Evolutionary conservation across 768 basidiomycete species (phyloP).

Genomic region (Rhodotorula sphaerocarpa): DNA sequence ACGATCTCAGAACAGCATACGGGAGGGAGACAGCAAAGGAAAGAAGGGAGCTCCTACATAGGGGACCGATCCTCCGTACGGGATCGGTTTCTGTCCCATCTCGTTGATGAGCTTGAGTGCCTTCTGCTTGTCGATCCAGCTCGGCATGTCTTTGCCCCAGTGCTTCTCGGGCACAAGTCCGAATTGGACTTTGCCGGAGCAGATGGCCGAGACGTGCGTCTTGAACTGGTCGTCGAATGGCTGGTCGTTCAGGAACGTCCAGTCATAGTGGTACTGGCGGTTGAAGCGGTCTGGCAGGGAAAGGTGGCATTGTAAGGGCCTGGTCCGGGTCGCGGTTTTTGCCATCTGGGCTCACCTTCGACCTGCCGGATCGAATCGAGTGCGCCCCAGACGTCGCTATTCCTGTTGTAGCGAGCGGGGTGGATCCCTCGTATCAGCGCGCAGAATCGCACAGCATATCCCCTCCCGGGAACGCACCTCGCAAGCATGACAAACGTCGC

Average conservation of each 20-base stretch:
- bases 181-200: conserved; percentile 33
- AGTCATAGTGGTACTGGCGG: conserved; percentile 54
- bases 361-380: conserved; percentile 8
- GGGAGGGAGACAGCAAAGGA: neutral
- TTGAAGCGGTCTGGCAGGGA: conserved; percentile 40
- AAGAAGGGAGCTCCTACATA: neutral
- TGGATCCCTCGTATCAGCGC: too few species aligned
- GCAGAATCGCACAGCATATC: too few species aligned
- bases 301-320: neutral
- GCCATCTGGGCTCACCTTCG: conserved; percentile 15
- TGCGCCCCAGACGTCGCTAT: conserved; percentile 17
- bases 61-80: conserved; percentile 11
- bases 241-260: conserved; percentile 77
- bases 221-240: conserved; percentile 63
- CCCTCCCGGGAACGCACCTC: too few species aligned
- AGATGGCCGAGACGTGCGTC: conserved; percentile 44
- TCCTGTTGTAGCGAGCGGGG: neutral
- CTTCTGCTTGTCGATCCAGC: conserved; percentile 17
- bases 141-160: conserved; percentile 50
- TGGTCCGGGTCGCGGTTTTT: neutral
- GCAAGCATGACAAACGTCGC: conserved; percentile 24
- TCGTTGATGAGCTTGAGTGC: conserved; percentile 2
- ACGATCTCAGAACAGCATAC: too few species aligned
- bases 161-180: conserved; percentile 48
- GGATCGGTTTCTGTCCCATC: conserved; percentile 22